Evolutionary conservation across 768 basidiomycete species (phyloP).

Genomic region (Coprinopsis strossmayeri): DNA sequence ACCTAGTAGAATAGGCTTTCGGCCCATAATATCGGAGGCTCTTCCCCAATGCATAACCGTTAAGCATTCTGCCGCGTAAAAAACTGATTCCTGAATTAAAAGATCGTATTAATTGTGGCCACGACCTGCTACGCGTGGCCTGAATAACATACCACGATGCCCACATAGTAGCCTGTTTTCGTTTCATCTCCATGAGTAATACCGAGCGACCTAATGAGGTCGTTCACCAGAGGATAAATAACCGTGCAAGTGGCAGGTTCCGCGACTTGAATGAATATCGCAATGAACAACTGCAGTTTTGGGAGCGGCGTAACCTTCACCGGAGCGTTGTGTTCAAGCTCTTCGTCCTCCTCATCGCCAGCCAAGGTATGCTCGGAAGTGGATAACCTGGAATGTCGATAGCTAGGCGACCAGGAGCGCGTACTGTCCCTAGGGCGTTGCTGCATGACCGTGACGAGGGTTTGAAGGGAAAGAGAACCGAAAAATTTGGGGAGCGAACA

Average conservation of each 20-base stretch:
- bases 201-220: slow-evolving; percentile 63
- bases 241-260: slow-evolving; percentile 25
- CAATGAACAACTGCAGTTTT: slow-evolving; percentile 29
- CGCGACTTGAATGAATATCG: slow-evolving; percentile 27
- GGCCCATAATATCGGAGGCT: slow-evolving; percentile 28
- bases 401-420: background rate
- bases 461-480: too few relatives aligned
- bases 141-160: slow-evolving; percentile 60
- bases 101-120: too few relatives aligned
- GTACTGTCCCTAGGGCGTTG: too few relatives aligned
- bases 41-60: slow-evolving; percentile 29
- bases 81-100: slow-evolving; percentile 24
- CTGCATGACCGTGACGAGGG: too few relatives aligned
- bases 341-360: background rate
- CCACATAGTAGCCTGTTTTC: slow-evolving; percentile 70
- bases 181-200: slow-evolving; percentile 66
- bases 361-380: slow-evolving; percentile 3
- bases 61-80: slow-evolving; percentile 26
- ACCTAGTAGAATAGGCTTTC: slow-evolving; percentile 26
- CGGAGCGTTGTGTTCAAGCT: background rate
- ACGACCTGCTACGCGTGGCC: too few relatives aligned
- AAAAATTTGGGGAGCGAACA: too few relatives aligned
- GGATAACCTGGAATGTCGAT: background rate
- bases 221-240: background rate
- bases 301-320: slow-evolving; percentile 26